A percentile compares a stretch with the other conserved stretches of the same genome.
phyloP scores from a whole-genome alignment of 306 rosid genomes.

The Fagus sylvatica region DNA sequence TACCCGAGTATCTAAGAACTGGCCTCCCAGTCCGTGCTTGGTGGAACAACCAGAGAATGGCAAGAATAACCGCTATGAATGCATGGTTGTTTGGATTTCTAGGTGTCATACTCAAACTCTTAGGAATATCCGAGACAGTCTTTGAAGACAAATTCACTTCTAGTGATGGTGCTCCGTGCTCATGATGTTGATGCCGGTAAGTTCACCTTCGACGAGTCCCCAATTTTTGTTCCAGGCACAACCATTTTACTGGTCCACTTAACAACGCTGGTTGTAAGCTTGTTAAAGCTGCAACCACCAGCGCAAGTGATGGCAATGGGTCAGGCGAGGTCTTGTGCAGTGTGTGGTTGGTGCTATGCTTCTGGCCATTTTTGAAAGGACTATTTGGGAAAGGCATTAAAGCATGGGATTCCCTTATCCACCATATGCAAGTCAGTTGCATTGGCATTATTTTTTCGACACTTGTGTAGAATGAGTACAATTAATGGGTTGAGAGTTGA shows the following conservation, averaged over 20 bases:
- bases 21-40: conserved; percentile 43
- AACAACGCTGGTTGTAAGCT: conserved; percentile 26
- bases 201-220: conserved; percentile 63
- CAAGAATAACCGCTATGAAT: conserved; percentile 18
- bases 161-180: neutral
- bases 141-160: conserved; percentile 44
- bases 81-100: conserved; percentile 36
- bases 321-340: conserved; percentile 46
- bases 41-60: conserved; percentile 52
- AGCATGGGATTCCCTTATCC: conserved; percentile 60
- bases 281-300: conserved; percentile 29
- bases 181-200: conserved; percentile 28
- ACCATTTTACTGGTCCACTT: conserved; percentile 59
- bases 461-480: conserved; percentile 16
- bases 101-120: conserved; percentile 19
- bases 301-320: conserved; percentile 17
- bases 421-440: conserved; percentile 47
- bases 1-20: conserved; percentile 14
- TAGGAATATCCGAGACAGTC: conserved; percentile 37
- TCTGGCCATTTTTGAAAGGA: conserved; percentile 63
- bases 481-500: neutral
- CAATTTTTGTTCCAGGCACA: conserved; percentile 51
- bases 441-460: conserved; percentile 40
- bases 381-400: conserved; percentile 44
- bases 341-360: conserved; percentile 42